Evolutionary conservation across 768 basidiomycete species (phyloP).

Genomic region (Suillus weaverae): DNA sequence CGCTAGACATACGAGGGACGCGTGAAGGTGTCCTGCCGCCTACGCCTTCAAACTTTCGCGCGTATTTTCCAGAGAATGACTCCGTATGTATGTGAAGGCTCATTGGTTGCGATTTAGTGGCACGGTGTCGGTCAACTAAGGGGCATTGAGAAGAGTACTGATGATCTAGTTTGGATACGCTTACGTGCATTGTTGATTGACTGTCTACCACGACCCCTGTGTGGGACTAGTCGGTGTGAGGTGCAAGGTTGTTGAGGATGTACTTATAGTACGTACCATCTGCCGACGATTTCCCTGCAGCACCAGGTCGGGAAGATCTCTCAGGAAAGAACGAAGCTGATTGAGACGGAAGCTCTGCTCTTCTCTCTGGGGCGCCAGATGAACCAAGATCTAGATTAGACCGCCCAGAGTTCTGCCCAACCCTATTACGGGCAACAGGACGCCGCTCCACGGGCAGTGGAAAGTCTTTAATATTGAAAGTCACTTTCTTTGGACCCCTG

Average conservation of each 20-base stretch:
- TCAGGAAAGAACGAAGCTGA: conserved; percentile 3
- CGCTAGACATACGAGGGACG: conserved; percentile 1
- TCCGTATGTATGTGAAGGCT: not conserved
- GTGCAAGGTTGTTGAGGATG: not conserved
- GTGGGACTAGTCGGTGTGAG: not conserved
- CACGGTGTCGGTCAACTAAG: not conserved
- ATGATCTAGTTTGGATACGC: not conserved
- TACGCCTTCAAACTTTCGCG: not conserved
- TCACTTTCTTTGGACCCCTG: not conserved
- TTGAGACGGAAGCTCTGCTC: not conserved
- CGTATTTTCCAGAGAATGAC: not conserved
- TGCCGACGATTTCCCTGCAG: not conserved
- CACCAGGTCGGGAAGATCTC: not conserved
- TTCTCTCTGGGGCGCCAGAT: not conserved
- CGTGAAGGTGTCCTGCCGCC: not conserved
- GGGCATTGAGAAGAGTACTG: not conserved
- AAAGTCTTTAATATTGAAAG: not conserved
- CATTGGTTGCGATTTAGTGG: not conserved
- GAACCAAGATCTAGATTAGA: not conserved
- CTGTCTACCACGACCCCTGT: not conserved
- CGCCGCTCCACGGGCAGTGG: not conserved
- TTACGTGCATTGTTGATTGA: not conserved
- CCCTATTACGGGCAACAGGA: not conserved
- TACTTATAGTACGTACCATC: not conserved
- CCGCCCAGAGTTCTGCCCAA: not conserved